These are phyloP conservation scores for Aspergillus ostianus DNA, from an alignment of 495 filamentous ascomycete species.

Conservation along the genomic window DNA sequence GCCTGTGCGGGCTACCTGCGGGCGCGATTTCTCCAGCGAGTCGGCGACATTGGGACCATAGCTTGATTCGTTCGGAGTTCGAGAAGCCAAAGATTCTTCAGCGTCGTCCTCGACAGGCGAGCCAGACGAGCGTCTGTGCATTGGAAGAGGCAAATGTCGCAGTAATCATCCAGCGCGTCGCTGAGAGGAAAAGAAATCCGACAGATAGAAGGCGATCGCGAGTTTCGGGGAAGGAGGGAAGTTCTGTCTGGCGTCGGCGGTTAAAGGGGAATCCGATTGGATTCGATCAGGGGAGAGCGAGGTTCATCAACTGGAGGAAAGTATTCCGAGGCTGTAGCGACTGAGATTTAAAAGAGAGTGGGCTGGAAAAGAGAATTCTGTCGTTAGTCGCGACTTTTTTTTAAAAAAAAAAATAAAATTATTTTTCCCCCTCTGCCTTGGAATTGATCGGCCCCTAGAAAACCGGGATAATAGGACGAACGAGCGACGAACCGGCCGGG, in stretches of 20 bases:
- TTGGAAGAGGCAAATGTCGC: constrained; percentile 42
- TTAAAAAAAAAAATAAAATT: no score
- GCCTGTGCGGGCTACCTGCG: constrained; percentile 42
- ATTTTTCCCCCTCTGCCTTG: background rate
- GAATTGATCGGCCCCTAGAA: constrained; percentile 8
- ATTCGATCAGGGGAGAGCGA: background rate
- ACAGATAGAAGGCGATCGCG: constrained; percentile 9
- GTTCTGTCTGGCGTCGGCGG: no score
- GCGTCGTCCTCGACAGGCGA: constrained; percentile 48
- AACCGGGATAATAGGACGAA: constrained; percentile 10
- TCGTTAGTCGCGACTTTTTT: background rate
- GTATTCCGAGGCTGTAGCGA: background rate
- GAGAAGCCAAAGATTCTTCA: constrained; percentile 42
- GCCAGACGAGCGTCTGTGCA: constrained; percentile 53
- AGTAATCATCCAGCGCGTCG: constrained; percentile 39
- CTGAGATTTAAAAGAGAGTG: background rate
- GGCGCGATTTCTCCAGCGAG: constrained; percentile 35
- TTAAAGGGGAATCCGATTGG: background rate
- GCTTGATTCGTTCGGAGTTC: constrained; percentile 31
- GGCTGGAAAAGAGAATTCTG: background rate
- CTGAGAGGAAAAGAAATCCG: background rate
- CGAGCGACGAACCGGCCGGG: constrained; percentile 18
- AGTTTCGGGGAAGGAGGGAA: background rate
- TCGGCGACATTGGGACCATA: constrained; percentile 38
- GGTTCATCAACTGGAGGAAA: background rate